Evolutionary conservation across 768 basidiomycete species (phyloP).

Genomic region (Amanita fuliginea): DNA sequence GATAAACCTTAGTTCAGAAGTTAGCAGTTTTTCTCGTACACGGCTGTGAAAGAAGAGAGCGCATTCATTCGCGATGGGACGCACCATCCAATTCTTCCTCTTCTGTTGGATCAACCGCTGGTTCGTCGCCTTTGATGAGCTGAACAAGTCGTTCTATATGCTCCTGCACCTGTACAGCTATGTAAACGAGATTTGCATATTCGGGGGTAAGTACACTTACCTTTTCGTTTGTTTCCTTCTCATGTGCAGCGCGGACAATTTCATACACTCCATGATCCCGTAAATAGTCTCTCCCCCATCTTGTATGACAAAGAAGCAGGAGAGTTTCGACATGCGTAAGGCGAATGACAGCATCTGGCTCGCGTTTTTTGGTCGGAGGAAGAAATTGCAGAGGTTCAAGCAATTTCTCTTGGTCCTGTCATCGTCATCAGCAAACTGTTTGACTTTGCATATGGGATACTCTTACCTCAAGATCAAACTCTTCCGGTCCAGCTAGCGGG

Average conservation of each 20-base stretch:
- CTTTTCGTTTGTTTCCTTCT: conserved; percentile 68
- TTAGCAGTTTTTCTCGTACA: no score
- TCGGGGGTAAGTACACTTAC: conserved; percentile 25
- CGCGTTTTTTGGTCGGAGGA: conserved; percentile 74
- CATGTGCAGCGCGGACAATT: conserved; percentile 70
- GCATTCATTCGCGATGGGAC: no score
- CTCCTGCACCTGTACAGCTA: conserved; percentile 56
- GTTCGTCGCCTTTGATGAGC: conserved; percentile 74
- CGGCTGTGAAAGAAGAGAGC: no score
- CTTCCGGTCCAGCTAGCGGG: conserved; percentile 91
- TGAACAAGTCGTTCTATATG: conserved; percentile 83
- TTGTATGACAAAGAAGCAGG: conserved; percentile 79
- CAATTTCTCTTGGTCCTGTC: conserved; percentile 79
- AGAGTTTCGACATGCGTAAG: conserved; percentile 84
- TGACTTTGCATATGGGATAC: no score
- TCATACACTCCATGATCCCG: conserved; percentile 79
- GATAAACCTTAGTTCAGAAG: no score
- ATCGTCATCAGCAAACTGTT: background rate
- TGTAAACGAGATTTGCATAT: background rate
- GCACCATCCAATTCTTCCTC: conserved; percentile 17
- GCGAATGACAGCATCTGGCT: conserved; percentile 65
- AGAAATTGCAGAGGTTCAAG: conserved; percentile 82
- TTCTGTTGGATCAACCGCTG: conserved; percentile 31
- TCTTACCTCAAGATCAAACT: conserved; percentile 80
- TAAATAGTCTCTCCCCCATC: conserved; percentile 77